Evolutionary conservation across 306 rosid genomes (phyloP).

Genomic region (Inga leiocalycina): DNA sequence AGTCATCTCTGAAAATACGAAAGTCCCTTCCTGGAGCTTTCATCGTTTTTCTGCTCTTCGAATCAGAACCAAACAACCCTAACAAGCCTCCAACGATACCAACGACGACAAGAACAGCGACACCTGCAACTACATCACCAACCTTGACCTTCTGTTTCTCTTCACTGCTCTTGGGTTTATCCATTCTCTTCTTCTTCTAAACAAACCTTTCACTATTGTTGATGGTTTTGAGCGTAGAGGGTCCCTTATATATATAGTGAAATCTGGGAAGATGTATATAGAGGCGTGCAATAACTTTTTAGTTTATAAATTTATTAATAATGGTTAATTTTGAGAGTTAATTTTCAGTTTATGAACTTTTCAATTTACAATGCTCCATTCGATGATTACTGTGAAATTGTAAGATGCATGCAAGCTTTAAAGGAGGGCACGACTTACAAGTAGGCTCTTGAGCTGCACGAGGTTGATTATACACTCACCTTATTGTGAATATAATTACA

Average conservation of each 20-base stretch:
- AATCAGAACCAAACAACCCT: background rate
- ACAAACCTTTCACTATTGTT: background rate
- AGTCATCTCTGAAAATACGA: slow-evolving; percentile 24
- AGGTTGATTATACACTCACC: background rate
- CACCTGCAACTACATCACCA: background rate
- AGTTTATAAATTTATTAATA: background rate
- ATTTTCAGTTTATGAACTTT: no score
- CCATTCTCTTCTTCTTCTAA: background rate
- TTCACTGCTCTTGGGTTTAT: background rate
- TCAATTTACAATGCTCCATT: no score
- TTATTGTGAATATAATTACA: no score
- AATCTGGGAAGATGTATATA: background rate
- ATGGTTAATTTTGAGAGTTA: background rate
- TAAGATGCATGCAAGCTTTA: background rate
- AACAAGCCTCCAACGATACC: background rate
- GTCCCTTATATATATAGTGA: background rate
- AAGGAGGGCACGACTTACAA: background rate
- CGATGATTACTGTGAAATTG: background rate
- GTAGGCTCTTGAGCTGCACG: background rate
- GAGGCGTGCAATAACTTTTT: background rate
- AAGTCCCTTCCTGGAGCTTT: slow-evolving; percentile 32
- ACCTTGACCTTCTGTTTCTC: background rate
- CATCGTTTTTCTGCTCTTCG: slow-evolving; percentile 25
- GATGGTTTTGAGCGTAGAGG: background rate
- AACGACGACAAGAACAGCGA: background rate